Base-by-base conservation (phyloP, 1,284 basidiomycete species). In the Puccinia sorghi region DNA sequence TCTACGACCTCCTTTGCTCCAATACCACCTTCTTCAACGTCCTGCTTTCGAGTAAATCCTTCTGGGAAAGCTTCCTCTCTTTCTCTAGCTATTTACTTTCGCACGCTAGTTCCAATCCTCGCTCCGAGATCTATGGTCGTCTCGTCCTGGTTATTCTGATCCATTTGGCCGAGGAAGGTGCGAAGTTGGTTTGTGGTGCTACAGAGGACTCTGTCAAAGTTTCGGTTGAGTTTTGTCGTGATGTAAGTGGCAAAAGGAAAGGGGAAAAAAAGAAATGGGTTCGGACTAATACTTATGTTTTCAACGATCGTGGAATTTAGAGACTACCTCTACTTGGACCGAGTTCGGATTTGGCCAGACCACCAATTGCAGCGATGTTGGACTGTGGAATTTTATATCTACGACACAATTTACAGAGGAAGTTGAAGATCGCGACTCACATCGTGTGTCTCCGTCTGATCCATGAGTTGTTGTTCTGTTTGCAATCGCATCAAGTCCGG, bases 121-220 rank as follows among this genome's bases (percentile, higher is more conserved):
- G 83, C 13, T 80, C 83, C 1, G 73, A 78, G 13, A 37, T 80
- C 3, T 84, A 84, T 80, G 77, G 81, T 3, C 75, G 81, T 15
- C 80, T 84, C 0, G 41, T 54, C 22, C 80, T 83, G 20, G 75
- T 81, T 22, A 57, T 81, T 17, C 59, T 83, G n/a, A 80, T 79
- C n/a, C 54, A 83, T 20, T 80, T 84, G 17, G 81, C 82, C 56
- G 83, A 84, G 66, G 82, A 84, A 52, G 82, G 80, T 50, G 63
- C 74, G 11, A 81, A 81, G n/a, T 80, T 80, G 2, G 50, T 73
- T 80, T 81, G 52, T 72, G 82, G 56, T 72, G 80, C 32, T 12
- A 9, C 22, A 66, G 72, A n/a, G 11, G 69, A 71, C 8, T 56
- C 50, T 3, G 63, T 56, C 2, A 72, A 27, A 32, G 79, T 80